Conservation (phyloP, 2,329 filamentous ascomycete species). For the Penicillium sp. region DNA sequence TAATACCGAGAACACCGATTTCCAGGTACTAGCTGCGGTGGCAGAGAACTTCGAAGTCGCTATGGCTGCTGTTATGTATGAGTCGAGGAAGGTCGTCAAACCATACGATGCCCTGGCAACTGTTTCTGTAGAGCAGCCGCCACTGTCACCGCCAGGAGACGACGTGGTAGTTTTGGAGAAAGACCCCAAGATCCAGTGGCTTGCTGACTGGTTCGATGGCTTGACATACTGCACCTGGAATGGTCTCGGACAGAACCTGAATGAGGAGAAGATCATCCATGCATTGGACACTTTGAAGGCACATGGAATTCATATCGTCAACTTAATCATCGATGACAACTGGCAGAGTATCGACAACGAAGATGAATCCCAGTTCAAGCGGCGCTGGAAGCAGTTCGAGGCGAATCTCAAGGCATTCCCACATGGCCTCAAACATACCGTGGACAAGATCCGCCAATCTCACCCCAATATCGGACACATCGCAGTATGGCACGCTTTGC, state of each 20-base stretch:
- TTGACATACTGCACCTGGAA: constrained; percentile 98
- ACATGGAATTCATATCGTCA: constrained; percentile 75
- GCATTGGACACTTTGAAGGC: constrained; percentile 72
- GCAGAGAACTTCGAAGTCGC: constrained; percentile 73
- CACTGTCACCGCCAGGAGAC: constrained; percentile 38
- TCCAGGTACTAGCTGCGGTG: constrained; percentile 69
- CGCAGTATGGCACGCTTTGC: constrained; percentile 90
- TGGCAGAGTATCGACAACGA: constrained; percentile 77
- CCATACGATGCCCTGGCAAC: constrained; percentile 25
- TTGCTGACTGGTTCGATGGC: constrained; percentile 88
- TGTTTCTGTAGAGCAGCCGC: constrained; percentile 21
- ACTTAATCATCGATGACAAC: constrained; percentile 93
- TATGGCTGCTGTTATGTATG: constrained; percentile 80
- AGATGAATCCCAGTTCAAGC: constrained; percentile 53
- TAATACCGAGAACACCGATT: constrained; percentile 54
- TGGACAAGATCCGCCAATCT: constrained; percentile 67
- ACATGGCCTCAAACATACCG: constrained; percentile 70
- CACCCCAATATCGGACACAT: constrained; percentile 77
- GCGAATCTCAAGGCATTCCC: constrained; percentile 80
- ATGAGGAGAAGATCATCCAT: constrained; percentile 73
- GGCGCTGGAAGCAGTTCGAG: constrained; percentile 79
- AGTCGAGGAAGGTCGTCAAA: constrained; percentile 69
- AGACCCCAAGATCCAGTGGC: constrained; percentile 58
- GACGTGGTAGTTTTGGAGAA: constrained; percentile 48
- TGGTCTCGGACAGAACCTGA: constrained; percentile 78